phyloP scores from a whole-genome alignment of 2,329 filamentous ascomycete genomes.

The Colletotrichum sidae region DNA sequence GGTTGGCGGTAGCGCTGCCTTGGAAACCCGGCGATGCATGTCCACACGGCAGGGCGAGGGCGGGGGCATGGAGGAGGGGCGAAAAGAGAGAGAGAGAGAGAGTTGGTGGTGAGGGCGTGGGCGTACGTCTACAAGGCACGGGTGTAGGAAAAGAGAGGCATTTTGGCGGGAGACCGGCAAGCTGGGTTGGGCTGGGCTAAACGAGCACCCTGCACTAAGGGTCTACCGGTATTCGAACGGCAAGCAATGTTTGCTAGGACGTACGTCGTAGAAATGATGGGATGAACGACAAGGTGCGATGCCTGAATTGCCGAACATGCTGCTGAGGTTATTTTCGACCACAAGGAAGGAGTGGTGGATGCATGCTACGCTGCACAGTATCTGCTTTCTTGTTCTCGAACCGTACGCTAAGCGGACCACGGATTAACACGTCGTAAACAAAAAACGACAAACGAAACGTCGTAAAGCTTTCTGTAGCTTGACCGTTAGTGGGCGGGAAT shows the following conservation, averaged over 20 bases:
- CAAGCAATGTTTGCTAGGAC: not conserved
- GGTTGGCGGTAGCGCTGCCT: slow-evolving; percentile 17
- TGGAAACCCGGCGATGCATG: slow-evolving; percentile 18
- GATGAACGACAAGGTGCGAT: slow-evolving; percentile 22
- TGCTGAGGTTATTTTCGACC: not conserved
- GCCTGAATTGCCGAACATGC: not conserved
- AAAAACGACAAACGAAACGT: slow-evolving; percentile 6
- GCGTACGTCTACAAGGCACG: slow-evolving; percentile 10
- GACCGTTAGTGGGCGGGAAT: too few species aligned
- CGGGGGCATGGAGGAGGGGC: slow-evolving; percentile 2
- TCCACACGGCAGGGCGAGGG: slow-evolving; percentile 23
- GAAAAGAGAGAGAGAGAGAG: not conserved
- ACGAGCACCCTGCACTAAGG: slow-evolving; percentile 4
- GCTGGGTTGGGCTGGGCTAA: slow-evolving; percentile 12
- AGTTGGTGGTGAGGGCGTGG: slow-evolving; percentile 12
- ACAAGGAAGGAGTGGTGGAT: too few species aligned
- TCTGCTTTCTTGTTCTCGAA: too few species aligned
- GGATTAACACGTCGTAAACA: too few species aligned
- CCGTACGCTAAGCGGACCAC: too few species aligned
- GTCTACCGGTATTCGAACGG: not conserved
- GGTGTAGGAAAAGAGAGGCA: slow-evolving; percentile 1
- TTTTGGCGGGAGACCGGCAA: slow-evolving; percentile 21
- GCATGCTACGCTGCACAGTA: too few species aligned
- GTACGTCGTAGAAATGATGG: slow-evolving; percentile 2
- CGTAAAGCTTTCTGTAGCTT: not conserved